These are phyloP conservation scores for Hymenoscyphus scutula DNA, from an alignment of 2,329 filamentous ascomycete species.

Conservation along the genomic window DNA sequence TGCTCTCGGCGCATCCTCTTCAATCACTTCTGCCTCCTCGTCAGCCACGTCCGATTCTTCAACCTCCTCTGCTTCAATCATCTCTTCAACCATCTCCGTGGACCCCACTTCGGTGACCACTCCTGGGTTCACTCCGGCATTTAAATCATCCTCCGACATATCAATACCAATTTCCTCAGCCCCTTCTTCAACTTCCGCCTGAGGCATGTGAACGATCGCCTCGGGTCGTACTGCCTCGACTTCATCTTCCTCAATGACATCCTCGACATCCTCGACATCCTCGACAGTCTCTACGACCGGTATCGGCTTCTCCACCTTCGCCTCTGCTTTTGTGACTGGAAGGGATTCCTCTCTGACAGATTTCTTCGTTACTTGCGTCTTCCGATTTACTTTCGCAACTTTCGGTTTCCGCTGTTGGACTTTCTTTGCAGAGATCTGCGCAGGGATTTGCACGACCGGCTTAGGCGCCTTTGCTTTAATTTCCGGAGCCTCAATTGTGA, in stretches of 20 bases:
- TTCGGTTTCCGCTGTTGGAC: neutral
- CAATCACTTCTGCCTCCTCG: neutral
- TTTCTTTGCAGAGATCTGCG: neutral
- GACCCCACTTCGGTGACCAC: constrained; percentile 1
- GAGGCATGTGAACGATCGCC: neutral
- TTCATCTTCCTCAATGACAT: neutral
- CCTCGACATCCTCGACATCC: too few relatives aligned
- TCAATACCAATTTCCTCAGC: neutral
- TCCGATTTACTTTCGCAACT: neutral
- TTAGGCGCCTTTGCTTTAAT: neutral
- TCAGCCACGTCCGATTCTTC: neutral
- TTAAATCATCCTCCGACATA: neutral
- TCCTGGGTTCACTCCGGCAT: too few relatives aligned
- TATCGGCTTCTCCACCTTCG: neutral
- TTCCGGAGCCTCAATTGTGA: neutral
- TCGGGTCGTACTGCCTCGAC: neutral
- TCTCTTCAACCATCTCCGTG: neutral
- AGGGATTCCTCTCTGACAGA: neutral
- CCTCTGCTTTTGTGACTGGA: neutral
- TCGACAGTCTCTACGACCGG: neutral
- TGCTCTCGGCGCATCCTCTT: neutral
- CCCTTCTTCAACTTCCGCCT: neutral
- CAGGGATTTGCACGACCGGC: neutral
- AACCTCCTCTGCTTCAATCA: neutral
- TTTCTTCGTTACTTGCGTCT: neutral